Conservation (phyloP, 2,329 filamentous ascomycete species). For the Penicillium corylophilum region DNA sequence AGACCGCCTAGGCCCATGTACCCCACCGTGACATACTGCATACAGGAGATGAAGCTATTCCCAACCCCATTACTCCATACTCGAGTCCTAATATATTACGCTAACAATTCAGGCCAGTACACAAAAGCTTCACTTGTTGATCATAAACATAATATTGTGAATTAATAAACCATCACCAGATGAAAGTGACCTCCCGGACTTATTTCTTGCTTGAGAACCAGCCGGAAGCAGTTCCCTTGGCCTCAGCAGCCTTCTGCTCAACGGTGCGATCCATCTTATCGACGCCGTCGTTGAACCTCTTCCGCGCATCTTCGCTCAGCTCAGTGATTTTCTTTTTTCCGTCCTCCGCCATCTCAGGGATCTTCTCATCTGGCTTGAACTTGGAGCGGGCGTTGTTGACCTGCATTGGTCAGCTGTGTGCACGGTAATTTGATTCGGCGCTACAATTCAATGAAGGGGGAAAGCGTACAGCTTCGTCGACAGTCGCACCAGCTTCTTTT, state of each 20-base stretch:
- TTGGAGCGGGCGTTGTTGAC: conserved; percentile 61
- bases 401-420: conserved; percentile 33
- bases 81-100: not conserved
- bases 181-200: not conserved
- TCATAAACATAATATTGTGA: not conserved
- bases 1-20: not conserved
- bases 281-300: conserved; percentile 54
- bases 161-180: not conserved
- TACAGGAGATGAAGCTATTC: not conserved
- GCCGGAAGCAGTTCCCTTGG: conserved; percentile 77
- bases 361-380: conserved; percentile 58
- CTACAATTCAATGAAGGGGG: not conserved
- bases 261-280: conserved; percentile 82
- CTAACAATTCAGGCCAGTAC: not conserved
- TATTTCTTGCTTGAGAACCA: conserved; percentile 71
- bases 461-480: conserved; percentile 66
- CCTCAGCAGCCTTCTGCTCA: conserved; percentile 73
- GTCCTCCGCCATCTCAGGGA: conserved; percentile 61
- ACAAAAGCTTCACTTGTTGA: not conserved
- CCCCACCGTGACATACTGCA: not conserved
- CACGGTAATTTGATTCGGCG: too few relatives aligned
- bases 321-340: conserved; percentile 58
- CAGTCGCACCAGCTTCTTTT: conserved; percentile 61
- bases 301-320: conserved; percentile 62
- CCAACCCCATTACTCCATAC: not conserved